Evolutionary conservation across 352 stramenopile genomes (phyloP).

Genomic region (Phytophthora quininea): DNA sequence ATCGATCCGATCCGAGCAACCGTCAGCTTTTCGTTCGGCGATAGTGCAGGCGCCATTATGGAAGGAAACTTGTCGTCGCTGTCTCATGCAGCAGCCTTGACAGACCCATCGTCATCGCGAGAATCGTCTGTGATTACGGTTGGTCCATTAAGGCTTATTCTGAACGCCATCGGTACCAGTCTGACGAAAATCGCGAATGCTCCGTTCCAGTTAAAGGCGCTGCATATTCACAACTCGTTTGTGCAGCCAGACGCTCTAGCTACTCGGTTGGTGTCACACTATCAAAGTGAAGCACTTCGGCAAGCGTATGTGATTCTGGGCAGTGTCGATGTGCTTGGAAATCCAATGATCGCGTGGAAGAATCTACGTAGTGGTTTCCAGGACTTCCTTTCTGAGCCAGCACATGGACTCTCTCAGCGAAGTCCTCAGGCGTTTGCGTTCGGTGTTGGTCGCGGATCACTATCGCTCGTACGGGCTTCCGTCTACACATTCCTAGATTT

Average conservation of each 20-base stretch:
- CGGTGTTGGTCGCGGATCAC: constrained; percentile 78
- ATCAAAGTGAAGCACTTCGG: constrained; percentile 87
- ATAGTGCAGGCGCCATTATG: constrained; percentile 65
- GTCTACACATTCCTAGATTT: constrained; percentile 90
- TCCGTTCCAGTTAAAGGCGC: constrained; percentile 79
- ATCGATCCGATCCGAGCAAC: constrained; percentile 84
- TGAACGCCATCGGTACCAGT: constrained; percentile 89
- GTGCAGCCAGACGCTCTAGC: constrained; percentile 78
- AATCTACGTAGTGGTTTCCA: constrained; percentile 83
- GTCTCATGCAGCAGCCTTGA: constrained; percentile 33
- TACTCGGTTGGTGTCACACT: constrained; percentile 76
- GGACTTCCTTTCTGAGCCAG: constrained; percentile 84
- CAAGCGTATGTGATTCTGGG: constrained; percentile 90
- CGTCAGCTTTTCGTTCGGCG: constrained; percentile 86
- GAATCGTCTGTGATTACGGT: constrained; percentile 62
- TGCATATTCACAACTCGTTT: constrained; percentile 86
- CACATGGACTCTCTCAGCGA: constrained; percentile 78
- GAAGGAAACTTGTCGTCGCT: constrained; percentile 55
- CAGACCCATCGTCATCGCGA: constrained; percentile 36
- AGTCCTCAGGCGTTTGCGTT: constrained; percentile 82
- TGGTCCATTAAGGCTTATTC: constrained; percentile 77
- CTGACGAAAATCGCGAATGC: constrained; percentile 90
- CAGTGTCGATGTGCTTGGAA: constrained; percentile 88
- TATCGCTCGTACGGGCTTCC: constrained; percentile 82
- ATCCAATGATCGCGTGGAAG: constrained; percentile 89